Evolutionary conservation across 352 stramenopile genomes (phyloP).

Genomic region (Phytopythium helicoides): DNA sequence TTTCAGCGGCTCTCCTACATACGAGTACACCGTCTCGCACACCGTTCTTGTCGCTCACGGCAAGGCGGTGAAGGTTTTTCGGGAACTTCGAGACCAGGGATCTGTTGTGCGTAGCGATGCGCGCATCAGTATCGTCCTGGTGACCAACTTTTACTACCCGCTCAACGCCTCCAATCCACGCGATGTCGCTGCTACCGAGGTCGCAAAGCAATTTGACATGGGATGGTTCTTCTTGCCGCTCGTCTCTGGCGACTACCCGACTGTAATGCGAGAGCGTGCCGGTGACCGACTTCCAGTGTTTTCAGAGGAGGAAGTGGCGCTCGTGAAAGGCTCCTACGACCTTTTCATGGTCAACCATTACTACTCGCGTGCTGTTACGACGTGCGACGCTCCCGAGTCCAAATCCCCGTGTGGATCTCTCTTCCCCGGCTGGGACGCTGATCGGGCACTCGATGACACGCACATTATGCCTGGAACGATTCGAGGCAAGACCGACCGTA

Average conservation of each 20-base stretch:
- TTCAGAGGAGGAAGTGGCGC: conserved; percentile 61
- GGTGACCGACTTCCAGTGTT: conserved; percentile 86
- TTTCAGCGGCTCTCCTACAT: conserved; percentile 23
- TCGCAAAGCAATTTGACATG: conserved; percentile 89
- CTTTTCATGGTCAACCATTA: conserved; percentile 97
- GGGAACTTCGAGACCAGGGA: conserved; percentile 4
- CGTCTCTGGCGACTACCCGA: conserved; percentile 89
- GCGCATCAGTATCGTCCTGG: conserved; percentile 88
- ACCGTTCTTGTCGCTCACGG: conserved; percentile 90
- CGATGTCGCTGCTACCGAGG: conserved; percentile 63
- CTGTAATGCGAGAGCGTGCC: conserved; percentile 82
- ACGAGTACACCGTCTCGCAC: conserved; percentile 70
- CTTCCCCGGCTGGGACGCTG: conserved; percentile 26
- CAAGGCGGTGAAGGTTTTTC: conserved; percentile 6
- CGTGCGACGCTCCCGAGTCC: conserved; percentile 37
- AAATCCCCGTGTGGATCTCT: conserved; percentile 23
- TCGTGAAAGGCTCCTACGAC: conserved; percentile 88
- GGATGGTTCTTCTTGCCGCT: conserved; percentile 94
- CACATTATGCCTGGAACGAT: conserved; percentile 56
- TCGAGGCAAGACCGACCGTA: conserved; percentile 20
- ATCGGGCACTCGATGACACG: conserved; percentile 41
- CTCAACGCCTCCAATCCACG: conserved; percentile 45
- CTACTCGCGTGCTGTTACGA: conserved; percentile 50
- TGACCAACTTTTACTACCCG: conserved; percentile 77
- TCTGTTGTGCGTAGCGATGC: conserved; percentile 29